Evolutionary conservation across 1,139 yeast species (phyloP), one percentile per base, ranked within the genome.

Genomic region (Hemisphaericaspora xylanilytica): DNA sequence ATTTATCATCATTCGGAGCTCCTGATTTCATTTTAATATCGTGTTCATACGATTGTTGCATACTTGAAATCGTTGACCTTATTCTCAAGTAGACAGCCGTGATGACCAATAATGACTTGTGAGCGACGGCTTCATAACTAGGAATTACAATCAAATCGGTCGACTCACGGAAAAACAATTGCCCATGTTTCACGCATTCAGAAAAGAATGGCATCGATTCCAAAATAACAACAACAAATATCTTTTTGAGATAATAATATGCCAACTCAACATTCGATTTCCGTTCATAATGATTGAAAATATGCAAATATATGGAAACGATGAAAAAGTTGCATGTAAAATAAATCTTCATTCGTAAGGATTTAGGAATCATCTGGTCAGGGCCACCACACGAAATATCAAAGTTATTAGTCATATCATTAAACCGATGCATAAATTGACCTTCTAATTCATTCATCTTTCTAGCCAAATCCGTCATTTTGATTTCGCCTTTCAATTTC

Each of bases 271-370:
- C 50, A 21, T 51, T 56, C 12, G 46, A 42, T n/a, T n/a, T n/a
- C n/a, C n/a, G n/a, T 42, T 74, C 79, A 43, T 67, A 72, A 44
- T 70, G 63, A 14, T 67, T 50, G 46, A 61, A 61, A n/a, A 74
- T 53, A 45, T 70, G 68, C 45, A 63, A 70, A 40, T 63, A 60
- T 3, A 72, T 45, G 11, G 71, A 55, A 14, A 64, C 48, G 37
- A 62, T 54, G 41, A 73, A 67, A 3, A 63, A 46, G 41, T 57
- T 58, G 15, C 63, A 45, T 1, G 65, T 52, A 17, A 73, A 40
- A 36, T 56, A 61, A 31, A 55, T 47, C 44, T 64, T 70, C 12
- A 59, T 49, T n/a, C n/a, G n/a, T n/a, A n/a, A n/a, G n/a, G n/a
- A n/a, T n/a, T n/a, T 11, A 45, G 55, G 37, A 54, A 52, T 17